Percentiles rank a stretch among this genome's conserved stretches.
These are phyloP conservation scores for Pseudonectria foliicola DNA, from an alignment of 2,329 filamentous ascomycete species.

Conservation along the genomic window DNA sequence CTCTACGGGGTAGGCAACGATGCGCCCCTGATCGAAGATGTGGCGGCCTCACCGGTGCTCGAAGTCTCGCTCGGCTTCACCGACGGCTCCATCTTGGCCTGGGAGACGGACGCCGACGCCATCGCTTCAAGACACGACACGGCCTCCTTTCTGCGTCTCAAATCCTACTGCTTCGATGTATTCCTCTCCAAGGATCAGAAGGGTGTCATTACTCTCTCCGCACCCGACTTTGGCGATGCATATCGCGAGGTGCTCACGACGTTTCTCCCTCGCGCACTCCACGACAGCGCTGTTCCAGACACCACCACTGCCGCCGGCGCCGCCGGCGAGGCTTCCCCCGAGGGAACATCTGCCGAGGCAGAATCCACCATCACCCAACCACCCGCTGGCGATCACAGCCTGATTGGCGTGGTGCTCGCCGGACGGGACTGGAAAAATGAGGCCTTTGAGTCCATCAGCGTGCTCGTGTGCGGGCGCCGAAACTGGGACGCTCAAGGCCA, in stretches of 20 bases:
- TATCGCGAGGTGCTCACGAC: constrained; percentile 14
- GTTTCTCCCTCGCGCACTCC: constrained; percentile 14
- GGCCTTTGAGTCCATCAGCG: constrained; percentile 20
- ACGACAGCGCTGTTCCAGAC: constrained; percentile 4
- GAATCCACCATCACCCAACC: constrained; percentile 10
- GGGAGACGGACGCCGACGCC: constrained; percentile 29
- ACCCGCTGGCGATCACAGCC: constrained; percentile 18
- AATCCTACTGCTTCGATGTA: constrained; percentile 28
- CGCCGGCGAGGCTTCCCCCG: too few species aligned
- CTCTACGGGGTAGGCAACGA: constrained; percentile 25
- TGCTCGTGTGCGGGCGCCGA: constrained; percentile 23
- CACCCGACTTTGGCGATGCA: constrained; percentile 16
- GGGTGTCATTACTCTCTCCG: constrained; percentile 11
- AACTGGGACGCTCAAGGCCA: constrained; percentile 21
- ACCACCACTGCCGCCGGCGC: neutral
- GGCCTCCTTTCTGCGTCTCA: constrained; percentile 27
- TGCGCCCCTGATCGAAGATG: constrained; percentile 20
- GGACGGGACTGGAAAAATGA: constrained; percentile 24
- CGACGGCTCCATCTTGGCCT: constrained; percentile 26
- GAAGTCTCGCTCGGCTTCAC: constrained; percentile 29
- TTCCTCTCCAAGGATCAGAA: constrained; percentile 14
- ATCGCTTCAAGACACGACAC: constrained; percentile 20
- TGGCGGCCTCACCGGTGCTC: constrained; percentile 26
- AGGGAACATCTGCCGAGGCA: too few species aligned
- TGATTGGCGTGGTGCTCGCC: constrained; percentile 23